Conservation (phyloP, 208 protist species). For the Pavlovales sp. region DNA sequence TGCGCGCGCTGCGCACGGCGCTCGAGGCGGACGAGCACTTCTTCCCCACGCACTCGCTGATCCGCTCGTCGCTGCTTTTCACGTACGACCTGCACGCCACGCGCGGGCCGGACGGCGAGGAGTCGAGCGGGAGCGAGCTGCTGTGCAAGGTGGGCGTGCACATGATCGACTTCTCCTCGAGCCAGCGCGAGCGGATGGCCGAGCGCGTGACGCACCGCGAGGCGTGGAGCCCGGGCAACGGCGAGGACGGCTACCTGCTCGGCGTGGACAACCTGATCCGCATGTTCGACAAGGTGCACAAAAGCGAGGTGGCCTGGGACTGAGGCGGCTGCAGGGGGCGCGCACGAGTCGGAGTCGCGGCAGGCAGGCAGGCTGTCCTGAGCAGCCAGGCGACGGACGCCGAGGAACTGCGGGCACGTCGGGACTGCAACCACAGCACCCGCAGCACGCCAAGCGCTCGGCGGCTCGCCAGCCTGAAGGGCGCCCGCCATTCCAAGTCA, state of each 20-base stretch:
- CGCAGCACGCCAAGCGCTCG: no score
- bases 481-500: no score
- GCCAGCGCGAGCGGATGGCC: background rate
- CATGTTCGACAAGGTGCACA: background rate
- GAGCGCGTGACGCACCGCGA: background rate
- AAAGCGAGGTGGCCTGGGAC: background rate
- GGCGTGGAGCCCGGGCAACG: background rate
- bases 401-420: no score
- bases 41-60: background rate
- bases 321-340: no score
- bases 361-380: no score
- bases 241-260: constrained; percentile 27
- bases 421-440: no score
- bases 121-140: no score
- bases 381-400: no score
- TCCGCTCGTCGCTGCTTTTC: constrained; percentile 26
- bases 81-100: background rate
- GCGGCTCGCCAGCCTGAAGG: no score
- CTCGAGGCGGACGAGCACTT: constrained; percentile 4
- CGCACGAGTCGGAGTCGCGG: no score
- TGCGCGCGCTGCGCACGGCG: background rate
- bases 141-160: background rate
- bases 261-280: constrained; percentile 24
- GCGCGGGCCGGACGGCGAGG: no score
- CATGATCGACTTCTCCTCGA: constrained; percentile 32